Evolutionary conservation across 2,329 filamentous ascomycete species (phyloP).

Genomic region (Alternaria panax): DNA sequence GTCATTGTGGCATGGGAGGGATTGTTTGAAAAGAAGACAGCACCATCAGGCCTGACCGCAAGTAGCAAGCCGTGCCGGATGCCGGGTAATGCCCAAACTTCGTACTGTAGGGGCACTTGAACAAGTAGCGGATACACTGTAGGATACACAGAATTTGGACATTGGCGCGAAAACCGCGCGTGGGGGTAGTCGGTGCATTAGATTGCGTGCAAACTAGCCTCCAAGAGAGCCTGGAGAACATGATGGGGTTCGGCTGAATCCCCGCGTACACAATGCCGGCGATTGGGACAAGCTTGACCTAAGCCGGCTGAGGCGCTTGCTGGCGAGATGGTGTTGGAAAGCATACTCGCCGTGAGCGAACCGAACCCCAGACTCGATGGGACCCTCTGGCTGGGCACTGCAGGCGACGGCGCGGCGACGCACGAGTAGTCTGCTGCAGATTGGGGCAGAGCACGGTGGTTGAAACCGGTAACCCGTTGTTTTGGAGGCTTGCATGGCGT

Average conservation of each 20-base stretch:
- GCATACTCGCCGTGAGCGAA: conserved; percentile 26
- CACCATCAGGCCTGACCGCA: conserved; percentile 1
- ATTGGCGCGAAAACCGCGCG: conserved; percentile 10
- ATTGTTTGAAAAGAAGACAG: background rate
- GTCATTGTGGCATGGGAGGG: conserved; percentile 4
- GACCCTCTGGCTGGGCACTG: conserved; percentile 25
- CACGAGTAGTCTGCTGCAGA: conserved; percentile 12
- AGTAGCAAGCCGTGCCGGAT: conserved; percentile 11
- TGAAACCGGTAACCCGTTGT: conserved; percentile 29
- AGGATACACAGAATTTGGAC: background rate
- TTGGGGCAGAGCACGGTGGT: conserved; percentile 11
- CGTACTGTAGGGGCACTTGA: background rate
- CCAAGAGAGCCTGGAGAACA: conserved; percentile 12
- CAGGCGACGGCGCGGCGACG: conserved; percentile 30
- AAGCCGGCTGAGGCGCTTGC: conserved; percentile 44
- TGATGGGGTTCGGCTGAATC: conserved; percentile 23
- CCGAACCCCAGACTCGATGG: conserved; percentile 22
- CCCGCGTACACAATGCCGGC: conserved; percentile 33
- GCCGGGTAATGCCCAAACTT: conserved; percentile 1
- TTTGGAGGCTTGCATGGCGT: conserved; percentile 19
- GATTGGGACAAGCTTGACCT: conserved; percentile 31
- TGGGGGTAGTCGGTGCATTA: conserved; percentile 15
- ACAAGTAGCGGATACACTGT: background rate
- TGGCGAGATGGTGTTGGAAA: conserved; percentile 27
- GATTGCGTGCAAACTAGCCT: conserved; percentile 26